Evolutionary conservation across 805 yeast species (phyloP), one percentile per base, ranked within the genome.

Genomic region (Wickerhamomyces queroliae): DNA sequence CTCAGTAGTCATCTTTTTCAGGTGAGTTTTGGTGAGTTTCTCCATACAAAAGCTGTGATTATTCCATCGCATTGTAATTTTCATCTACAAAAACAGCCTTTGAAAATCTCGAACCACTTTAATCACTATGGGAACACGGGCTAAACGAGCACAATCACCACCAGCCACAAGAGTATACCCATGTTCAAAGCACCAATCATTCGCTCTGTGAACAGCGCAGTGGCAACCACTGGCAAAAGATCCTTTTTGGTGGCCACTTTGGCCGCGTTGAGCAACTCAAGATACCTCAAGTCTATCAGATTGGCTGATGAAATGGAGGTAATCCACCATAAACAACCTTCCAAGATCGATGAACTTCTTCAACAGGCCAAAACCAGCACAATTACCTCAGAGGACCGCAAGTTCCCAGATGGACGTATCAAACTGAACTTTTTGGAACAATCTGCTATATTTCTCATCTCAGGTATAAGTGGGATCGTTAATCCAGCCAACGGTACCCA

Each of bases 401-500:
- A 48, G 70, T 30, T 87, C 82, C 59, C 82, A 82, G 53, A 48
- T 2, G 88, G 86, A 2, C 95, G 89, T 57, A 80, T 91, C 10
- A 95, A 95, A 3, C 65, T 90, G 36, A 74, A 76, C 47, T 42
- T 56, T 1, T 55, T 74, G 38, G 97, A 91, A 55, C 74, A 83
- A 44, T 50, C 69, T 2, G 58, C 83, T 28, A 64, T 93, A 62
- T 77, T 86, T 46, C 61, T 70, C 0, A 81, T 88, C 1, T 83
- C 95, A 4, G 87, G 95, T 2, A 54, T 85, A 16, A 91, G 90
- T 19, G 83, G 96, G 0, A 79, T 68, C 52, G 66, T 75, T 37
- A 89, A 83, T 52, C 95, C 93, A 6, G 88, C 82, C 50, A 63
- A 80, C 40, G 86, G 86, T 42, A 78, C 76, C 43, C 79, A 81